Percentiles rank a stretch among this genome's conserved stretches.
Conservation (phyloP, 1,284 basidiomycete genomes). For the Ustilago esculenta region DNA sequence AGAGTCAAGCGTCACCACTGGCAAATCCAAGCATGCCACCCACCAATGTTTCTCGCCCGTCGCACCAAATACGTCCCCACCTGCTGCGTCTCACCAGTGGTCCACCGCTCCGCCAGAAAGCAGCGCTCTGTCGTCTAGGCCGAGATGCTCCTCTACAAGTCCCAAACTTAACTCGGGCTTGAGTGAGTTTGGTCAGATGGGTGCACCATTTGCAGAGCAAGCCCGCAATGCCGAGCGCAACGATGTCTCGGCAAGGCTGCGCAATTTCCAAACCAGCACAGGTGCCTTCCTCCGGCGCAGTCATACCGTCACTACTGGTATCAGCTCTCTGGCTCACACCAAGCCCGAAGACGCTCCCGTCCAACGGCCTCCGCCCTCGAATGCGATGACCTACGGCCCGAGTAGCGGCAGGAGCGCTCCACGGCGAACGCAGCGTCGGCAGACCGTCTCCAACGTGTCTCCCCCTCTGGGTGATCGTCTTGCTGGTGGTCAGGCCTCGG, state of each 20-base stretch:
- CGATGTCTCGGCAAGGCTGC: conserved; percentile 27
- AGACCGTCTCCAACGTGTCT: conserved; percentile 42
- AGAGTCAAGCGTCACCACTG: conserved; percentile 18
- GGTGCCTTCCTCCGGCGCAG: conserved; percentile 42
- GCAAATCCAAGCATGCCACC: conserved; percentile 2
- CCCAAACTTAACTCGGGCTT: conserved; percentile 24
- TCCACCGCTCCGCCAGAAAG: background rate
- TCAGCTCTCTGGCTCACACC: conserved; percentile 9
- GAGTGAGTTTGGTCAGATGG: conserved; percentile 49
- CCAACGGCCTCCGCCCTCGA: conserved; percentile 14
- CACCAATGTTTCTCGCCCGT: background rate
- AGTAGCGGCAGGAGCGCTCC: conserved; percentile 33
- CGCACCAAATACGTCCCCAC: conserved; percentile 1
- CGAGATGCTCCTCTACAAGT: conserved; percentile 18
- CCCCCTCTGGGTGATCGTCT: conserved; percentile 15
- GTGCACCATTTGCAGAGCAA: conserved; percentile 24
- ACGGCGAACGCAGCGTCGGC: conserved; percentile 22
- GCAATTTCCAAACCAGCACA: conserved; percentile 28
- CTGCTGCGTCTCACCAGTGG: conserved; percentile 1
- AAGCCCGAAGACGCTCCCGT: conserved; percentile 1
- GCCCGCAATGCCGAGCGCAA: conserved; percentile 8
- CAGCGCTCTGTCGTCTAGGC: conserved; percentile 5
- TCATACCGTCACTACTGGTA: conserved; percentile 26
- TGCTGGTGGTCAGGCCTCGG: background rate
- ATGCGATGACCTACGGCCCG: conserved; percentile 26